phyloP scores from a whole-genome alignment of 2,329 filamentous ascomycete species.

The Fusarium nanum region DNA sequence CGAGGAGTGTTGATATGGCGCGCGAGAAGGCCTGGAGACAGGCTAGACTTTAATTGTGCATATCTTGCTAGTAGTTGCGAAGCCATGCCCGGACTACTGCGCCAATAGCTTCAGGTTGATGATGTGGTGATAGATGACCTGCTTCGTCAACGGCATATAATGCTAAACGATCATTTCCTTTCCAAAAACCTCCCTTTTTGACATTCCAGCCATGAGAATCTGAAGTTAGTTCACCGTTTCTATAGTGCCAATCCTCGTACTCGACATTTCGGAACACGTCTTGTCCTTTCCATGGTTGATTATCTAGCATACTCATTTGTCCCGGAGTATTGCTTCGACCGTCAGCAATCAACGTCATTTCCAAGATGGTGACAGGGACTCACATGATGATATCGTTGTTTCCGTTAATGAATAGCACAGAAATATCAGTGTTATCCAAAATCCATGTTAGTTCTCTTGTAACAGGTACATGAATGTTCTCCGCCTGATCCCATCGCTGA shows the following conservation, averaged over 20 bases:
- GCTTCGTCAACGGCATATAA: constrained; percentile 34
- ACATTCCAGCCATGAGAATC: background rate
- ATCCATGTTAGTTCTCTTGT: constrained; percentile 22
- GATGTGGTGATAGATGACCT: constrained; percentile 15
- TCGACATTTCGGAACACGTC: background rate
- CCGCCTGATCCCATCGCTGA: constrained; percentile 16
- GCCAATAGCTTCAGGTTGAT: constrained; percentile 24
- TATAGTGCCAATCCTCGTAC: constrained; percentile 13
- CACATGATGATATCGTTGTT: constrained; percentile 32
- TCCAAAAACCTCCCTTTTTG: constrained; percentile 22
- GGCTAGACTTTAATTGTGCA: constrained; percentile 1
- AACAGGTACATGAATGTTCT: constrained; percentile 24
- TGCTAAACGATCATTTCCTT: constrained; percentile 18
- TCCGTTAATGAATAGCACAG: constrained; percentile 20
- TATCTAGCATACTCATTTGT: constrained; percentile 28
- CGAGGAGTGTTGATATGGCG: background rate
- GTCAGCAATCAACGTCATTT: background rate
- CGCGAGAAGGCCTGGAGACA: background rate
- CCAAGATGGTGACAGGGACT: fast-evolving
- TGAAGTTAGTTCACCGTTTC: constrained; percentile 6
- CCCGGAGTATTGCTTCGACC: constrained; percentile 20
- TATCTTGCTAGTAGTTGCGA: background rate
- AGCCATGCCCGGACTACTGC: constrained; percentile 23
- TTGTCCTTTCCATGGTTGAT: constrained; percentile 15
- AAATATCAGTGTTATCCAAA: constrained; percentile 12